Conservation (phyloP, 352 stramenopile genomes). For the Globisporangium spinosum region DNA sequence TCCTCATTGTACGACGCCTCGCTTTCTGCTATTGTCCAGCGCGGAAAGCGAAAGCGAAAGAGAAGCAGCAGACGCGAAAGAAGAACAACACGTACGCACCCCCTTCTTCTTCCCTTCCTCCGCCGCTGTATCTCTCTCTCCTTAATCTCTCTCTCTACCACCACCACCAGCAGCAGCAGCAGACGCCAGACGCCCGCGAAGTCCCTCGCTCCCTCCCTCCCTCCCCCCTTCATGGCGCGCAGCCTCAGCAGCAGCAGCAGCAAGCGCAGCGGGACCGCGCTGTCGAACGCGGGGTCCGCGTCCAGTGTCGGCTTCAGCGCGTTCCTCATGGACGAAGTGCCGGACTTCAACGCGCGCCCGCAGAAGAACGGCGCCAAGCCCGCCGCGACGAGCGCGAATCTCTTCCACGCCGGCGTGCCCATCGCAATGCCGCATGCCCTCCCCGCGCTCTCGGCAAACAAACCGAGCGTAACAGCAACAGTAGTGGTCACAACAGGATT, state of each 20-base stretch:
- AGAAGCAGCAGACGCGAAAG: background rate
- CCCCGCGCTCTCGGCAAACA: conserved; percentile 2
- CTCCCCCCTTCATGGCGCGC: conserved; percentile 10
- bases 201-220: too few relatives aligned
- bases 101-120: background rate
- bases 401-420: conserved; percentile 9
- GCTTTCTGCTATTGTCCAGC: too few relatives aligned
- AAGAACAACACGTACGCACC: background rate
- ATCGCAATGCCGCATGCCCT: conserved; percentile 5
- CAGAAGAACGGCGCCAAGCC: conserved; percentile 20
- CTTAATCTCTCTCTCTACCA: background rate
- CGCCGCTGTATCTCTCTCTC: conserved; percentile 4
- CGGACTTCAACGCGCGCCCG: conserved; percentile 23
- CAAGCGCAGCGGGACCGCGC: conserved; percentile 9
- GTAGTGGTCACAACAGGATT: background rate
- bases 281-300: background rate
- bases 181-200: background rate
- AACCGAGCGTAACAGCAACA: conserved; percentile 9
- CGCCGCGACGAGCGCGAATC: conserved; percentile 16
- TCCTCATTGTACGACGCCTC: too few relatives aligned
- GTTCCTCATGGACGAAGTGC: conserved; percentile 56
- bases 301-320: conserved; percentile 44
- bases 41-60: too few relatives aligned
- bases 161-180: background rate
- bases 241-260: background rate